Conservation (phyloP, 139 green algal genomes). For the Picochlorum costavermella region DNA sequence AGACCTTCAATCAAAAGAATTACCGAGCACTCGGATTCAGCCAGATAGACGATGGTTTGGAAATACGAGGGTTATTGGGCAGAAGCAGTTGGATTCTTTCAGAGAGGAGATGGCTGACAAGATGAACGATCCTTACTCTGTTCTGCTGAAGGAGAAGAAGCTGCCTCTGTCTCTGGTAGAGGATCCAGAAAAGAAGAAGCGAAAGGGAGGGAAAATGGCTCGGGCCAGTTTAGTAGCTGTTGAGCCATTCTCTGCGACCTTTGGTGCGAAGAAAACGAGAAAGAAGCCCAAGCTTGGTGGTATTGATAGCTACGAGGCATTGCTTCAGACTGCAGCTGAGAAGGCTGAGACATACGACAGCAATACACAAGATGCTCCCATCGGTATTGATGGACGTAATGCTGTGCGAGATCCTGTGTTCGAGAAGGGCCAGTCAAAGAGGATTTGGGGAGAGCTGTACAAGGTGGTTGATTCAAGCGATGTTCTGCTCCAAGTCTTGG, state of each 20-base stretch:
- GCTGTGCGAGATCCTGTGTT: constrained; percentile 57
- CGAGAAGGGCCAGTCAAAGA: constrained; percentile 90
- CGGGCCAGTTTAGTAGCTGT: constrained; percentile 68
- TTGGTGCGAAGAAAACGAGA: constrained; percentile 65
- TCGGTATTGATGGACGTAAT: constrained; percentile 17
- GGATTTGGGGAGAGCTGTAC: constrained; percentile 99
- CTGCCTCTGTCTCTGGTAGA: constrained; percentile 84
- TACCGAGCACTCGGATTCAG: constrained; percentile 92
- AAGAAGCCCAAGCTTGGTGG: constrained; percentile 76
- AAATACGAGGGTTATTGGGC: constrained; percentile 94
- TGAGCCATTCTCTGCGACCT: constrained; percentile 76
- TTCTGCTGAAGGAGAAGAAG: constrained; percentile 92
- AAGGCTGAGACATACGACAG: background rate
- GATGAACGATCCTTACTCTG: constrained; percentile 83
- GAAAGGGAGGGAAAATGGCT: constrained; percentile 1
- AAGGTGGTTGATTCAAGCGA: constrained; percentile 65
- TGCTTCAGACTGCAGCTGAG: constrained; percentile 36
- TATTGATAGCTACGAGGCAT: constrained; percentile 50
- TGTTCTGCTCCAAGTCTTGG: constrained; percentile 71
- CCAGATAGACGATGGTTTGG: constrained; percentile 94
- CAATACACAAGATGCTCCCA: background rate
- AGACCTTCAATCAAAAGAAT: constrained; percentile 86
- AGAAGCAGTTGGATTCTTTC: constrained; percentile 94
- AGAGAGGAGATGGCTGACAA: constrained; percentile 89
- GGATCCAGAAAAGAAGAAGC: constrained; percentile 55